Base-by-base conservation (phyloP, 768 basidiomycete species). In the Auriscalpium microsporum region DNA sequence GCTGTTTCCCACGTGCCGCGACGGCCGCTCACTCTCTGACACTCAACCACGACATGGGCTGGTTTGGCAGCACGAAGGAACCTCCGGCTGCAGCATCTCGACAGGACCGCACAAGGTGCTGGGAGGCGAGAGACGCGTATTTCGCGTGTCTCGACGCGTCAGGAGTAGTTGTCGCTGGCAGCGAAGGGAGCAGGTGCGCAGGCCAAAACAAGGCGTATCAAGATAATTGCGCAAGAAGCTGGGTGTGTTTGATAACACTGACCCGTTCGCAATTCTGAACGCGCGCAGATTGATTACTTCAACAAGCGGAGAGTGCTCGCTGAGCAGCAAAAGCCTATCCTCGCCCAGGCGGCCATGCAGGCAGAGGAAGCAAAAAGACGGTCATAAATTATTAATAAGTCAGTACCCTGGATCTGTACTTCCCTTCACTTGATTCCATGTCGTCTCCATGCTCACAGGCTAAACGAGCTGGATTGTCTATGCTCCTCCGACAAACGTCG, bases 281-380 rank as follows among this genome's bases (percentile, higher is more conserved):
- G 8, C 6, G 33, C 42, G 36, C 62, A 97, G 94, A 86, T 97
- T 63, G 89, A 90, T 28, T 95, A 97, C 68, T 96, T 97, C 65
- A 95, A 96, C 73, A 88, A 91, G 67, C 82, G 93, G 37, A 78
- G 94, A 52, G 80, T 90, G 37, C 79, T 94, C 51, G 87, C 82
- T 9, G 88, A 87, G 57, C 81, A 83, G 55, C 90, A 91, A 69
- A 88, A 85, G 64, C 81, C 83, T 42, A 72, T 85, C 52, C 76
- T 90, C 34, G 79, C 79, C 6, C 75, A 74, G 56, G 71, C 71
- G 21, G 68, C 69, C 46, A 64, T 50, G 16, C 77, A 77, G 60
- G 68, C 73, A 11, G 60, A 67, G 40, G 62, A 68, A 10, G 63
- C 65, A n/a, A 66, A 67, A 34, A 63, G 62, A 42, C 52, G 51